phyloP scores from a whole-genome alignment of 306 rosid species.

The Adenanthera pavonina region DNA sequence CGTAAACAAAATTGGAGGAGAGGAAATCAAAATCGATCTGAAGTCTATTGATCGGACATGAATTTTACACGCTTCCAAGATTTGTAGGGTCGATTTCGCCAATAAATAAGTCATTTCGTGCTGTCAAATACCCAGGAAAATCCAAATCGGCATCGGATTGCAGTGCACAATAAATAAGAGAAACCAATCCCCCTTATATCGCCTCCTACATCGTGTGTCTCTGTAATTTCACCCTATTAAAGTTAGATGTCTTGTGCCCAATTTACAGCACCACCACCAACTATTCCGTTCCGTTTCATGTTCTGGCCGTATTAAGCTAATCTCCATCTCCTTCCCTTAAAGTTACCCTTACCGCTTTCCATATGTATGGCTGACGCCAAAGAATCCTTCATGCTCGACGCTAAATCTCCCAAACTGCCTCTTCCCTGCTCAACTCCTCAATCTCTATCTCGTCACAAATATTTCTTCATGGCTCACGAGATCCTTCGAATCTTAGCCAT shows the following conservation, averaged over 20 bases:
- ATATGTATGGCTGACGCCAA: slow-evolving; percentile 32
- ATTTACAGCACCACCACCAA: neutral
- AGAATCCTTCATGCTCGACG: slow-evolving; percentile 31
- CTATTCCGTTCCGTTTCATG: neutral
- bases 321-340: neutral
- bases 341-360: slow-evolving; percentile 20
- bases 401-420: slow-evolving; percentile 31
- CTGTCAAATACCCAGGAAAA: neutral
- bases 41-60: neutral
- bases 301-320: slow-evolving; percentile 14
- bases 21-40: neutral
- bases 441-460: neutral
- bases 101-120: neutral
- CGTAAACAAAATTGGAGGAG: too few species aligned
- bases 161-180: neutral
- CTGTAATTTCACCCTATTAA: neutral
- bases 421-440: neutral
- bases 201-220: neutral
- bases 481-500: slow-evolving; percentile 58
- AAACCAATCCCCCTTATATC: neutral
- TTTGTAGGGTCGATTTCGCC: neutral
- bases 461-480: slow-evolving; percentile 39
- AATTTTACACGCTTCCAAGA: neutral
- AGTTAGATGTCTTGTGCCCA: neutral
- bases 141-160: neutral